Evolutionary conservation across 495 filamentous ascomycete species (phyloP).

Genomic region (Cercophora sp.): DNA sequence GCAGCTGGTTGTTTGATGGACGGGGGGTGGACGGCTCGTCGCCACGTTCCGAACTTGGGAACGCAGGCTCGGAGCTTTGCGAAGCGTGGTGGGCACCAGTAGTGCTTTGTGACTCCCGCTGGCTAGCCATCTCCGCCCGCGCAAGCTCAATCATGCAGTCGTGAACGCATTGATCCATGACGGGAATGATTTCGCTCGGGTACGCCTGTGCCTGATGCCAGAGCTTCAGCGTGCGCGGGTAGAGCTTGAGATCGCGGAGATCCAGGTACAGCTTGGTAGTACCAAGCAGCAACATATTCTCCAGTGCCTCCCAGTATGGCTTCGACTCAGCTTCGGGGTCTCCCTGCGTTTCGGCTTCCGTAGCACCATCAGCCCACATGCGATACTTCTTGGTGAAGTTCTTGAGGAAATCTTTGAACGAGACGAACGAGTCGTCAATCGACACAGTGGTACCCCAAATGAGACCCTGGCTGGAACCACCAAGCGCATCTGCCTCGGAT

Average conservation of each 20-base stretch:
- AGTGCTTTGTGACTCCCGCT: conserved; percentile 55
- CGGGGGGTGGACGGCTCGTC: conserved; percentile 43
- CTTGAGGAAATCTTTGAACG: conserved; percentile 85
- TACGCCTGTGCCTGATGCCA: conserved; percentile 94
- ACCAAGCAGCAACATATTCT: conserved; percentile 84
- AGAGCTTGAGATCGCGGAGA: conserved; percentile 82
- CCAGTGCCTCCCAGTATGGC: conserved; percentile 80
- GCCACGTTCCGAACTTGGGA: conserved; percentile 68
- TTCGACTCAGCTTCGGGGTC: conserved; percentile 62
- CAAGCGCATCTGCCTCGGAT: conserved; percentile 85
- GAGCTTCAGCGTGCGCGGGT: conserved; percentile 85
- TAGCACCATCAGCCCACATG: conserved; percentile 78
- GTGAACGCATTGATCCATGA: conserved; percentile 93
- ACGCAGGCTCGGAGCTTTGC: conserved; percentile 66
- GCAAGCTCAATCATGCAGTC: conserved; percentile 91
- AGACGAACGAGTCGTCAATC: conserved; percentile 77
- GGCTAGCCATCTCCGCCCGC: conserved; percentile 69
- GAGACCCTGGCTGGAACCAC: conserved; percentile 70
- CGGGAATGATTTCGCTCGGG: conserved; percentile 88
- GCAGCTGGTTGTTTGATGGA: conserved; percentile 25
- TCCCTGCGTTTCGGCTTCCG: conserved; percentile 65
- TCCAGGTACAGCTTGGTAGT: conserved; percentile 82
- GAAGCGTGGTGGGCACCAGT: conserved; percentile 32
- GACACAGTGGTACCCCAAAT: conserved; percentile 99
- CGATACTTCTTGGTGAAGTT: conserved; percentile 92